Evolutionary conservation across 1,139 yeast genomes (phyloP).

Genomic region (Geotrichum histeridarum): DNA sequence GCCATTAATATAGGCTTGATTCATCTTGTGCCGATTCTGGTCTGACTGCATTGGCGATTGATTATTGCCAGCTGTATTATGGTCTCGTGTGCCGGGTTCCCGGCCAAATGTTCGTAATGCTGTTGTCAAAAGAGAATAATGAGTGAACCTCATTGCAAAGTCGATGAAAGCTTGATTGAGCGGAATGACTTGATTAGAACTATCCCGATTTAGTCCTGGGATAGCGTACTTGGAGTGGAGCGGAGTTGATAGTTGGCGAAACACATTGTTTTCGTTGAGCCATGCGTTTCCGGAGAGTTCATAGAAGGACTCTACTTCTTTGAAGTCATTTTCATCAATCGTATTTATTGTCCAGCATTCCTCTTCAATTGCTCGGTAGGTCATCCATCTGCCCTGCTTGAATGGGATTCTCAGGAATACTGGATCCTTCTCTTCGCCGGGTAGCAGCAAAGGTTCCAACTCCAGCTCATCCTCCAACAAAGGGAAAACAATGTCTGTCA

Average conservation of each 20-base stretch:
- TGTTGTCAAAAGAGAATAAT: constrained; percentile 9
- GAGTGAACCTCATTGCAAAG: constrained; percentile 18
- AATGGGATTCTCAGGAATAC: constrained; percentile 18
- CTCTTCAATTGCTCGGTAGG: constrained; percentile 42
- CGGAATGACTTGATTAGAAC: constrained; percentile 9
- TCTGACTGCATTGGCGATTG: constrained; percentile 2
- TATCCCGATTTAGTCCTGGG: constrained; percentile 18
- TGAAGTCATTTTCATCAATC: constrained; percentile 43
- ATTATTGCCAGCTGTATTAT: not conserved
- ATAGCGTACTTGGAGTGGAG: constrained; percentile 16
- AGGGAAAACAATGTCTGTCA: not conserved
- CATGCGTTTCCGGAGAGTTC: constrained; percentile 47
- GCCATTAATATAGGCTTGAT: constrained; percentile 5
- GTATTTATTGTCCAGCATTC: constrained; percentile 55
- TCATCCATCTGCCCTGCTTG: constrained; percentile 26
- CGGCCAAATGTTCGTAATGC: constrained; percentile 5
- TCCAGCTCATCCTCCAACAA: not conserved
- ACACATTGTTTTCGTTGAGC: constrained; percentile 39
- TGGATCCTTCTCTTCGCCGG: constrained; percentile 9
- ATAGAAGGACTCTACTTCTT: constrained; percentile 45
- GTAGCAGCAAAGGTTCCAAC: not conserved
- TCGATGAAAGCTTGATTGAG: constrained; percentile 11
- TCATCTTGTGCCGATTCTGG: not conserved
- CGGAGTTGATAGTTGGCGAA: constrained; percentile 22
- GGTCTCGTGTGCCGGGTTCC: not conserved